A percentile compares a stretch with the other conserved stretches of the same genome.
Conservation (phyloP, 176 grass and related monocot genomes). For the Elaeis guineensis region DNA sequence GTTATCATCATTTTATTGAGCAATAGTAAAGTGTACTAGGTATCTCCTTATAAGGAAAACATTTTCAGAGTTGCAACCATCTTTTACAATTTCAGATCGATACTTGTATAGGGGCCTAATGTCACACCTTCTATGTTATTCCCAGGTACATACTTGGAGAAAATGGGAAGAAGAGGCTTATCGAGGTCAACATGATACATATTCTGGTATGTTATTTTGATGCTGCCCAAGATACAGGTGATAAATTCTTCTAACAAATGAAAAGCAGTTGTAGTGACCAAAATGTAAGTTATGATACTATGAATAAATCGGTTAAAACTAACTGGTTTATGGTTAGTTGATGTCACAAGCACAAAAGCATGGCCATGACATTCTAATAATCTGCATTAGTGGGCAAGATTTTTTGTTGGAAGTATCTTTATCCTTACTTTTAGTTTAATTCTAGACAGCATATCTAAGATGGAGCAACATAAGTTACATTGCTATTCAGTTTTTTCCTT, state of each 20-base stretch:
- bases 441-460: too few species aligned
- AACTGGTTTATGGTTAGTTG: background rate
- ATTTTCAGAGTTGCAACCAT: too few species aligned
- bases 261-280: background rate
- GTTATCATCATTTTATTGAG: too few species aligned
- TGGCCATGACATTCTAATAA: too few species aligned
- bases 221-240: too few species aligned
- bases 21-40: too few species aligned
- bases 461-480: too few species aligned
- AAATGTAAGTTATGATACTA: background rate
- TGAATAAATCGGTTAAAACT: background rate
- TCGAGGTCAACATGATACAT: constrained; percentile 61
- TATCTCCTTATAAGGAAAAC: too few species aligned
- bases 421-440: too few species aligned
- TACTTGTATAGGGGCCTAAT: background rate
- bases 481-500: too few species aligned
- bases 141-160: constrained; percentile 88
- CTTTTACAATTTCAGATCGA: background rate
- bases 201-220: constrained; percentile 39
- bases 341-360: background rate
- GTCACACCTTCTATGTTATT: background rate
- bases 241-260: background rate
- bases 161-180: constrained; percentile 98
- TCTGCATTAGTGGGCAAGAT: too few species aligned
- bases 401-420: too few species aligned